phyloP scores from a whole-genome alignment of 257 asterid genomes.

The Solanum pennellii region DNA sequence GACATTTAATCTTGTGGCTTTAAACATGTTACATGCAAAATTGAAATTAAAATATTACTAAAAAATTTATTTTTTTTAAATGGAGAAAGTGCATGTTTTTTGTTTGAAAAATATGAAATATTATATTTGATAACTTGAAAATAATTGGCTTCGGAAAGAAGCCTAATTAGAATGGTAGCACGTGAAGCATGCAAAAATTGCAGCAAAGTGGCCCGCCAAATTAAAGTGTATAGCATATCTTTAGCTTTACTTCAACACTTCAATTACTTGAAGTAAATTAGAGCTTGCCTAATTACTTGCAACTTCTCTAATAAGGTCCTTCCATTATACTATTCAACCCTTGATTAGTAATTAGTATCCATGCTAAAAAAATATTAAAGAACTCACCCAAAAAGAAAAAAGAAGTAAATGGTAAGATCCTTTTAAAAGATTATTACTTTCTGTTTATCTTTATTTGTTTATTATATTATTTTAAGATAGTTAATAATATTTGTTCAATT shows the following conservation, averaged over 20 bases:
- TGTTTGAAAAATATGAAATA: neutral
- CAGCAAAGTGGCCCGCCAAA: neutral
- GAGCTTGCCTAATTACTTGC: neutral
- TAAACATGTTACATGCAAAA: too few relatives aligned
- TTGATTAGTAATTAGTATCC: neutral
- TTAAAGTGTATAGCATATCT: neutral
- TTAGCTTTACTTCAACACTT: neutral
- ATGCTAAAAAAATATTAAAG: too few relatives aligned
- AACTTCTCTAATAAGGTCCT: neutral
- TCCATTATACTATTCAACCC: neutral
- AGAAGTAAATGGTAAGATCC: neutral
- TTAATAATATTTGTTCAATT: too few relatives aligned
- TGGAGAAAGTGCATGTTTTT: neutral
- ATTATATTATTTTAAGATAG: too few relatives aligned
- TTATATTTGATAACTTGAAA: neutral
- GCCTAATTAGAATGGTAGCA: slow-evolving; percentile 4
- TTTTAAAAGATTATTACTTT: neutral
- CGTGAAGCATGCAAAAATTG: neutral
- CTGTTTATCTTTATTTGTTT: too few relatives aligned
- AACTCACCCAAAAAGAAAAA: neutral
- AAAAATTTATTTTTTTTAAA: too few relatives aligned
- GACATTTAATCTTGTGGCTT: too few relatives aligned
- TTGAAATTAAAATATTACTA: too few relatives aligned
- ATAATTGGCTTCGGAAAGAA: neutral
- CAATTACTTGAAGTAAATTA: neutral